These are phyloP conservation scores for Aspergillus niger DNA, from an alignment of 2,329 filamentous ascomycete genomes.

Conservation along the genomic window DNA sequence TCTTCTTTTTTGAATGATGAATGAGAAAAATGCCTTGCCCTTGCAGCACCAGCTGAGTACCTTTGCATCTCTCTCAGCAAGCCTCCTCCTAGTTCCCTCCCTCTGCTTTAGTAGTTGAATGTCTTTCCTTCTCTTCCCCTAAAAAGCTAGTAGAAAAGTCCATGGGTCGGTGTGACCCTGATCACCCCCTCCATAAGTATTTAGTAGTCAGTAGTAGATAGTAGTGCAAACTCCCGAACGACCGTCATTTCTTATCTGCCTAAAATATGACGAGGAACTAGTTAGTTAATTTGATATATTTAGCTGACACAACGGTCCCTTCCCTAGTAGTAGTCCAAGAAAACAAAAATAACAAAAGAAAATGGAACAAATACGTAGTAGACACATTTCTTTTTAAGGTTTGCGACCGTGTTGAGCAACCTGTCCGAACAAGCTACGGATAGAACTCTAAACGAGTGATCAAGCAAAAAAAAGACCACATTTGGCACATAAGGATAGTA, in stretches of 20 bases:
- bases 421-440: background rate
- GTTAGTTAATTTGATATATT: background rate
- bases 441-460: background rate
- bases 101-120: too few relatives aligned
- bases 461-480: background rate
- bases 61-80: conserved; percentile 1
- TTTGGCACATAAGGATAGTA: too few relatives aligned
- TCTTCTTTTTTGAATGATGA: background rate
- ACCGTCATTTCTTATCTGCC: too few relatives aligned
- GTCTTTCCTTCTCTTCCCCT: too few relatives aligned
- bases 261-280: too few relatives aligned
- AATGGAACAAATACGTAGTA: background rate
- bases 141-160: too few relatives aligned
- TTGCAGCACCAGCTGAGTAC: conserved; percentile 9
- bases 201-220: too few relatives aligned
- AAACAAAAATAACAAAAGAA: background rate
- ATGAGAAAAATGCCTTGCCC: conserved; percentile 12
- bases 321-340: too few relatives aligned
- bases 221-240: too few relatives aligned
- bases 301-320: background rate
- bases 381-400: background rate
- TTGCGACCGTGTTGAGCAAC: background rate
- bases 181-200: too few relatives aligned
- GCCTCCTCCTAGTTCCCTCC: background rate
- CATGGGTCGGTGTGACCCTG: background rate